phyloP scores from a whole-genome alignment of 2,329 filamentous ascomycete species.

The Neurospora crassa region DNA sequence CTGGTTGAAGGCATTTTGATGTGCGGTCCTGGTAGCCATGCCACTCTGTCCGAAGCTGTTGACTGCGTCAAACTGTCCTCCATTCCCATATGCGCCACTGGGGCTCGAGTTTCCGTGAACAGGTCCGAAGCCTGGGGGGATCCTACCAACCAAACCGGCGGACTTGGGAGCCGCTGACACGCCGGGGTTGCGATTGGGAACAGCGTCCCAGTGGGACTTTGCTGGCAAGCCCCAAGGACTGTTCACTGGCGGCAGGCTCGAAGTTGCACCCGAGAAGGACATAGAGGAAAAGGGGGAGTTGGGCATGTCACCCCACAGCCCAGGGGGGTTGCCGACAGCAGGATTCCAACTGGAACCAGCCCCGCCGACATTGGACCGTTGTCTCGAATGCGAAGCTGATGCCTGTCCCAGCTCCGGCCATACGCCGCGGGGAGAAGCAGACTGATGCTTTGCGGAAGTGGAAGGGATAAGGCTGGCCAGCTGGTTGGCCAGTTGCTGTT shows the following conservation, averaged over 20 bases:
- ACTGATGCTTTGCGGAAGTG: neutral
- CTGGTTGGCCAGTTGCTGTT: neutral
- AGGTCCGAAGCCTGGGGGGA: slow-evolving; percentile 3
- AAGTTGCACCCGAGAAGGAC: slow-evolving; percentile 18
- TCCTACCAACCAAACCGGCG: neutral
- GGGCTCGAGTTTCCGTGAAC: neutral
- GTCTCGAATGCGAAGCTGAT: neutral
- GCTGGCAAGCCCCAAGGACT: slow-evolving; percentile 22
- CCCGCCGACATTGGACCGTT: neutral
- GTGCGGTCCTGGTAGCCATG: neutral
- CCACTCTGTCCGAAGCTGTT: neutral
- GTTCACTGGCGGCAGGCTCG: slow-evolving; percentile 24
- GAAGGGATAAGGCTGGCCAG: neutral
- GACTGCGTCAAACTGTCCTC: neutral
- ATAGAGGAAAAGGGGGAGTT: slow-evolving; percentile 17
- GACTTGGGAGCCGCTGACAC: neutral
- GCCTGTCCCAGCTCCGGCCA: neutral
- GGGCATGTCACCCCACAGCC: neutral
- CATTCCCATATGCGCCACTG: neutral
- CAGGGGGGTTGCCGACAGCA: neutral
- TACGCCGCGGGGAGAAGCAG: neutral
- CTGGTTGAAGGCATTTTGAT: neutral
- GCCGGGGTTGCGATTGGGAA: neutral
- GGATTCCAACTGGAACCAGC: neutral
- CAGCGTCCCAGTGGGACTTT: slow-evolving; percentile 2